Percentiles rank a stretch among this genome's conserved stretches.
Evolutionary conservation across 2,329 filamentous ascomycete species (phyloP).

Genomic region (Pseudonectria foliicola): DNA sequence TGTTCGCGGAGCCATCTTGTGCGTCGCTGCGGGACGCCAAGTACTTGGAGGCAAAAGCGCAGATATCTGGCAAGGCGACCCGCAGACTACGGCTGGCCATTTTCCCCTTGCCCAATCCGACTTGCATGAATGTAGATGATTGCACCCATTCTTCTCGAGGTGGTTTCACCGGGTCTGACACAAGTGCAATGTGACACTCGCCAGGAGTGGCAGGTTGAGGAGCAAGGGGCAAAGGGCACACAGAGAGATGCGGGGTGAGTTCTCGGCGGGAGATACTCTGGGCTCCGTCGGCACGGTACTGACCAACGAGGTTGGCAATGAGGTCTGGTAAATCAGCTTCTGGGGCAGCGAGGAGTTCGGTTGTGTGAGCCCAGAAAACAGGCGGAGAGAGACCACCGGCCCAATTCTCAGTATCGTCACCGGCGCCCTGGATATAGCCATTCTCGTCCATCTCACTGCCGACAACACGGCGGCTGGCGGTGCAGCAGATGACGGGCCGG

Average conservation of each 20-base stretch:
- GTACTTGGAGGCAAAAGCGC: constrained; percentile 43
- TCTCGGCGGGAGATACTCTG: constrained; percentile 10
- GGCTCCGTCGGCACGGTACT: constrained; percentile 11
- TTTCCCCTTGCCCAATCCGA: constrained; percentile 67
- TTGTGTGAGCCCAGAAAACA: constrained; percentile 70
- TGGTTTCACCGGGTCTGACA: constrained; percentile 32
- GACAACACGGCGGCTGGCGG: constrained; percentile 65
- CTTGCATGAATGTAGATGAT: constrained; percentile 37
- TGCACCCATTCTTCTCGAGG: constrained; percentile 35
- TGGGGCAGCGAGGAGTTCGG: constrained; percentile 50
- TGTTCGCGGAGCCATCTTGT: constrained; percentile 3
- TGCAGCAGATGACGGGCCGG: constrained; percentile 75
- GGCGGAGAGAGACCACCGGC: constrained; percentile 68
- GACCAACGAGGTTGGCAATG: constrained; percentile 39
- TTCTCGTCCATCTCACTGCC: constrained; percentile 59
- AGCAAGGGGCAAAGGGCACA: constrained; percentile 27
- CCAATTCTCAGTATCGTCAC: constrained; percentile 94
- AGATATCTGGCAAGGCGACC: constrained; percentile 56
- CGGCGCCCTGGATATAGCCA: constrained; percentile 84
- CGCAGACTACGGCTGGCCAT: constrained; percentile 78
- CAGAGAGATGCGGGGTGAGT: constrained; percentile 32
- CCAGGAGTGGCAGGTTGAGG: constrained; percentile 2
- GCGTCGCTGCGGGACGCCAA: constrained; percentile 16
- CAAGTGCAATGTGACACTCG: constrained; percentile 37
- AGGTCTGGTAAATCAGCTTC: constrained; percentile 57